A percentile compares a stretch with the other conserved stretches of the same genome.
phyloP scores from a whole-genome alignment of 805 yeast species.

The Maudiozyma bulderi region DNA sequence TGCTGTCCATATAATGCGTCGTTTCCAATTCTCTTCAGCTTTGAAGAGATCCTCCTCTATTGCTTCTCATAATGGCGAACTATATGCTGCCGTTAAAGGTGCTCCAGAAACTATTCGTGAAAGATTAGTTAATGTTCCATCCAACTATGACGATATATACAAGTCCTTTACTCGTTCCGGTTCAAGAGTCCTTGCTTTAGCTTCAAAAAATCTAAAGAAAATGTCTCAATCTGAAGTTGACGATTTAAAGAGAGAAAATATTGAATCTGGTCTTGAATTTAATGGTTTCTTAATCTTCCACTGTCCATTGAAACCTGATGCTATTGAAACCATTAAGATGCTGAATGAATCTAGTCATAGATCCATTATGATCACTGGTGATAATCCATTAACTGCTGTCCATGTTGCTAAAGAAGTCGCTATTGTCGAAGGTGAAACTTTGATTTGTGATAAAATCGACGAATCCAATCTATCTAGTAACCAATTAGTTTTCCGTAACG shows the following conservation, averaged over 20 bases:
- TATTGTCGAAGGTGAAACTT: conserved; percentile 72
- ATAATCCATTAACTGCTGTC: conserved; percentile 95
- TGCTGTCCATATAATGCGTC: conserved; percentile 67
- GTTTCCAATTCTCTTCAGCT: conserved; percentile 95
- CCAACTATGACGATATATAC: conserved; percentile 70
- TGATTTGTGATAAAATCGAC: conserved; percentile 81
- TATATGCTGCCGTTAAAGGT: conserved; percentile 85
- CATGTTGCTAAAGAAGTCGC: conserved; percentile 93
- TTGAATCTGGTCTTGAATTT: conserved; percentile 67
- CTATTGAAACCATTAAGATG: conserved; percentile 82
- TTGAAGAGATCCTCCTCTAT: conserved; percentile 90
- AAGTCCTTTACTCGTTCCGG: conserved; percentile 92
- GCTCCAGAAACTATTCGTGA: conserved; percentile 92
- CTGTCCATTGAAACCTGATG: conserved; percentile 92
- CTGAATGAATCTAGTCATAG: conserved; percentile 92
- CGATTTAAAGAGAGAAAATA: conserved; percentile 59
- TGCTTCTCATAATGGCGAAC: conserved; percentile 46
- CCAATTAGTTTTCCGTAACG: conserved; percentile 74
- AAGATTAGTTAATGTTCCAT: conserved; percentile 66
- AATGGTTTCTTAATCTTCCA: conserved; percentile 95
- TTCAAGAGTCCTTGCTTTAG: conserved; percentile 92
- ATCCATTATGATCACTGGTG: conserved; percentile 97
- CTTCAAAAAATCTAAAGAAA: conserved; percentile 61
- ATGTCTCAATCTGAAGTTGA: conserved; percentile 42
- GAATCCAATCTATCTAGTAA: conserved; percentile 43